phyloP scores from a whole-genome alignment of 352 stramenopile species.

The Plasmopara halstedii region DNA sequence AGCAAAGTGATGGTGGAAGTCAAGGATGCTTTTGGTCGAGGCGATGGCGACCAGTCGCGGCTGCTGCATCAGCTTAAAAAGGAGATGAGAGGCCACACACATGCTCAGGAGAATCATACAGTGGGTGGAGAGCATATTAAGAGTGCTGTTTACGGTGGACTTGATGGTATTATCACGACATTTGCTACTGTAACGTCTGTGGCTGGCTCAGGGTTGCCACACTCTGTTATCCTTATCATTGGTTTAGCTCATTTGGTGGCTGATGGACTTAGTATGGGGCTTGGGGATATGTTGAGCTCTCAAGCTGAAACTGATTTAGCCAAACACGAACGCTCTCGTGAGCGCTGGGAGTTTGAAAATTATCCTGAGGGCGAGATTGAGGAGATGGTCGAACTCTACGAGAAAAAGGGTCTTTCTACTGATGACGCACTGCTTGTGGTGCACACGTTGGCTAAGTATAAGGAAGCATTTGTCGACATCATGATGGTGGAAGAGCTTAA shows the following conservation, averaged over 20 bases:
- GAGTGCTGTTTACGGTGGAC: conserved; percentile 89
- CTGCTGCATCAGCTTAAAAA: conserved; percentile 64
- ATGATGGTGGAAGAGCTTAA: conserved; percentile 97
- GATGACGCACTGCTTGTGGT: conserved; percentile 90
- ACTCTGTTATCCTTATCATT: conserved; percentile 92
- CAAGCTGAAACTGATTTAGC: conserved; percentile 92
- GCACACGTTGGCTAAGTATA: conserved; percentile 94
- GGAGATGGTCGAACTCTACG: conserved; percentile 97
- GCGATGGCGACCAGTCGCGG: conserved; percentile 45
- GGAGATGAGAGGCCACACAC: conserved; percentile 41
- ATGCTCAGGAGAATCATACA: conserved; percentile 74
- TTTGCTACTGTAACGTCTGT: conserved; percentile 94
- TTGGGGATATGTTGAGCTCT: conserved; percentile 92
- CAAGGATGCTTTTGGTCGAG: conserved; percentile 37
- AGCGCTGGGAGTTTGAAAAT: conserved; percentile 95
- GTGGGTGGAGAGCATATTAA: conserved; percentile 72
- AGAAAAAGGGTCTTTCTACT: conserved; percentile 83
- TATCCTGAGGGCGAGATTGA: conserved; percentile 93
- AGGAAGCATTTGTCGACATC: conserved; percentile 95
- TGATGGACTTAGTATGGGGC: conserved; percentile 92
- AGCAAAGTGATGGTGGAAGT: conserved; percentile 44
- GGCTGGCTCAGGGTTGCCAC: conserved; percentile 81
- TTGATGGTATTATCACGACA: conserved; percentile 96
- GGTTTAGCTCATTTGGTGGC: conserved; percentile 93
- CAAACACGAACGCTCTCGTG: conserved; percentile 86